Evolutionary conservation across 257 asterid genomes (phyloP).

Genomic region (Solanum infundibuliforme): DNA sequence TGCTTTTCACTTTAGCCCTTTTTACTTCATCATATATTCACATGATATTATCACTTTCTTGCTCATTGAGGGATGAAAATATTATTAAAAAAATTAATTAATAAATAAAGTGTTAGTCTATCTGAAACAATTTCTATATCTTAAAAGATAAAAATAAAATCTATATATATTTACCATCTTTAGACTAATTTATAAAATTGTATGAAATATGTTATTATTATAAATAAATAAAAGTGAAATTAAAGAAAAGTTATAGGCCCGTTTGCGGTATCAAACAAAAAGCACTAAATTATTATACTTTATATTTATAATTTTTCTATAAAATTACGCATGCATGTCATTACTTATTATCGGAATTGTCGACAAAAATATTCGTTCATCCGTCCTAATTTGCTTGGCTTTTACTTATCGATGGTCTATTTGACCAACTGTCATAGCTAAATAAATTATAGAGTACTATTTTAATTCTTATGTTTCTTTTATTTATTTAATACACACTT

Average conservation of each 20-base stretch:
- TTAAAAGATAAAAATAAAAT: background rate
- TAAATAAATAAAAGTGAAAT: background rate
- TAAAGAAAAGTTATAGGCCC: background rate
- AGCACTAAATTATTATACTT: background rate
- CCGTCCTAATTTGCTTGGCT: background rate
- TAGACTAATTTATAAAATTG: background rate
- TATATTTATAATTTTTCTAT: background rate
- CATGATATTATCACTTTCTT: background rate
- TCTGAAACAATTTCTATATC: background rate
- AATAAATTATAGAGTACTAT: background rate
- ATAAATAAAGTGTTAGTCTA: background rate
- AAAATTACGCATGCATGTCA: background rate
- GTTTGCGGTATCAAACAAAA: background rate
- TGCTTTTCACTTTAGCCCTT: conserved; percentile 15
- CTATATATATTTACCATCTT: background rate
- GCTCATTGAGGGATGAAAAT: background rate
- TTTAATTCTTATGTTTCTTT: background rate
- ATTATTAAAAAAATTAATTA: background rate
- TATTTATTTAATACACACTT: background rate
- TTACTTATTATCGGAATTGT: background rate
- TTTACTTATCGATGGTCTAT: background rate
- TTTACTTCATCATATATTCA: background rate
- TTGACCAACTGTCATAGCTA: background rate
- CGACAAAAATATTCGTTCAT: background rate
- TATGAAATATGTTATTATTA: too few relatives aligned